Percentiles rank a stretch among this genome's conserved stretches.
Conservation (phyloP, 768 basidiomycete species). For the Leucocoprinus sp. region DNA sequence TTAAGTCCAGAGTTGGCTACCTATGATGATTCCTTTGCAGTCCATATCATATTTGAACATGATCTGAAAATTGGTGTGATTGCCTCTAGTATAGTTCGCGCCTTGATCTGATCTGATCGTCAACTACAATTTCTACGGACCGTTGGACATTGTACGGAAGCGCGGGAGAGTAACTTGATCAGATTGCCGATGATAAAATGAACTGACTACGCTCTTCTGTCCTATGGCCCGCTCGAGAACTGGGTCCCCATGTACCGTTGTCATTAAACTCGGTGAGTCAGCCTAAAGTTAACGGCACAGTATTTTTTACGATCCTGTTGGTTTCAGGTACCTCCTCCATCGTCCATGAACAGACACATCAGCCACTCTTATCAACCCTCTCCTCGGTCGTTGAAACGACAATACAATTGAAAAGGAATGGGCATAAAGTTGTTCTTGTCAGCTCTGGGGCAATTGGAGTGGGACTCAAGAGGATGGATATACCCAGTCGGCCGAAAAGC, state of each 20-base stretch:
- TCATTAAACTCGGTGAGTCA: slow-evolving; percentile 73
- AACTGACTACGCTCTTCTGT: too few species aligned
- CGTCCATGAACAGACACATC: slow-evolving; percentile 88
- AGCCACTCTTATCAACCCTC: slow-evolving; percentile 84
- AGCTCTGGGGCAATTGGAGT: slow-evolving; percentile 98
- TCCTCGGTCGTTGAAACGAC: slow-evolving; percentile 92
- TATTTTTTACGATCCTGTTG: not conserved
- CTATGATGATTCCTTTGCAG: too few species aligned
- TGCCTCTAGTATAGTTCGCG: too few species aligned
- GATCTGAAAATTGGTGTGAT: too few species aligned
- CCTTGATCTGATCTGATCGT: too few species aligned
- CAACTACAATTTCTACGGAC: too few species aligned
- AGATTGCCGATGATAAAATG: too few species aligned
- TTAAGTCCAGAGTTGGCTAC: too few species aligned
- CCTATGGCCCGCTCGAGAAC: slow-evolving; percentile 6
- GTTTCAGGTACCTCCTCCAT: slow-evolving; percentile 86
- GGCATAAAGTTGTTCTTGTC: slow-evolving; percentile 93
- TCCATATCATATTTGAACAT: too few species aligned
- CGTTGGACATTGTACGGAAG: too few species aligned
- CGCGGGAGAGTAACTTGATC: too few species aligned
- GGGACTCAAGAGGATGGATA: slow-evolving; percentile 85
- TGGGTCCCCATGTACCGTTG: slow-evolving; percentile 46
- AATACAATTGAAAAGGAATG: slow-evolving; percentile 61
- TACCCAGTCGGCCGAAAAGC: slow-evolving; percentile 72
- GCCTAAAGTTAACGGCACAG: not conserved